Conservation (phyloP, 2,329 filamentous ascomycete genomes). For the Neodidymelliopsis sp. region DNA sequence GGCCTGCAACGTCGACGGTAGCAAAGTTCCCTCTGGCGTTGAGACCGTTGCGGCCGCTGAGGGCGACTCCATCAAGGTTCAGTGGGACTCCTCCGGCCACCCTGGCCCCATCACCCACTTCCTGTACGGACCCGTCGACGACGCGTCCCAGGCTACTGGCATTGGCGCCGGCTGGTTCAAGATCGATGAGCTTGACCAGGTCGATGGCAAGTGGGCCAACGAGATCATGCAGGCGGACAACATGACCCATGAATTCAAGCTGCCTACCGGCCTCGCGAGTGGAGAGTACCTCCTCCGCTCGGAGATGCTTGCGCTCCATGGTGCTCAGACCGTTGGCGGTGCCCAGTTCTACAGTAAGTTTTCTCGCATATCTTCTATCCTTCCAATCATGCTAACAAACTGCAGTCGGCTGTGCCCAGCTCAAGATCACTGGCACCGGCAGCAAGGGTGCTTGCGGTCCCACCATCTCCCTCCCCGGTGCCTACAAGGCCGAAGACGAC, state of each 20-base stretch:
- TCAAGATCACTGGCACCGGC: constrained; percentile 53
- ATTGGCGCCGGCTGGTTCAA: constrained; percentile 48
- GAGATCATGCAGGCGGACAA: constrained; percentile 49
- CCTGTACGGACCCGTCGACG: constrained; percentile 61
- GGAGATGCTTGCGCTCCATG: constrained; percentile 58
- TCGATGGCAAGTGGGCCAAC: constrained; percentile 42
- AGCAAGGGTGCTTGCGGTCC: constrained; percentile 48
- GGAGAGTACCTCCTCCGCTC: constrained; percentile 53
- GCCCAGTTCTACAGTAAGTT: constrained; percentile 54
- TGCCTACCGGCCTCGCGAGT: constrained; percentile 51
- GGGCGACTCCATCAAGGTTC: constrained; percentile 44
- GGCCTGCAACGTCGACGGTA: constrained; percentile 44
- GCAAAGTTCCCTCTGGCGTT: constrained; percentile 38
- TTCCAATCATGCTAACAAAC: neutral
- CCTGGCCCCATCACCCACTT: constrained; percentile 47
- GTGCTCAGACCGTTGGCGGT: constrained; percentile 44
- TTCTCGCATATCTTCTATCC: constrained; percentile 28
- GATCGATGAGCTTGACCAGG: constrained; percentile 43
- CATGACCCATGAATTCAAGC: constrained; percentile 46
- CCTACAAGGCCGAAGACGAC: constrained; percentile 38
- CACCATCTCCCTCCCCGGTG: constrained; percentile 53
- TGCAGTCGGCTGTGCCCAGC: constrained; percentile 49
- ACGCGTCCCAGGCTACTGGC: constrained; percentile 50
- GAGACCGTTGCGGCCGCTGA: constrained; percentile 38
- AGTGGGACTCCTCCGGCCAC: constrained; percentile 44